Conservation (phyloP, 495 filamentous ascomycete genomes). For the Xylaria longipes region DNA sequence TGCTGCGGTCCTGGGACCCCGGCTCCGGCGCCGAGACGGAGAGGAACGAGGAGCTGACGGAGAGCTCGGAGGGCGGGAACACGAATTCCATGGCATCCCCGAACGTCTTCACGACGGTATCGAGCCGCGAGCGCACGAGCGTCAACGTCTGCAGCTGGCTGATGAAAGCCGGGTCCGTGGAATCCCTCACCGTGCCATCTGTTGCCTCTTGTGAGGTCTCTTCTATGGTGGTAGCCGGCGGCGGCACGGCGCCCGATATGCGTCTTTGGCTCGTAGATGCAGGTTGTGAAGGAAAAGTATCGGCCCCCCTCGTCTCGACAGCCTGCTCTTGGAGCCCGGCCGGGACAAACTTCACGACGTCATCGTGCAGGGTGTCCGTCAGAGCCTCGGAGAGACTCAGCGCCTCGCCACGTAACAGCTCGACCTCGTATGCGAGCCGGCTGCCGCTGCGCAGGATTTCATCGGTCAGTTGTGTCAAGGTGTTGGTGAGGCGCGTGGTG, state of each 20-base stretch:
- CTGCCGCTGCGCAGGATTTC: slow-evolving; percentile 89
- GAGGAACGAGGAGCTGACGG: slow-evolving; percentile 75
- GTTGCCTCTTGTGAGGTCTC: slow-evolving; percentile 12
- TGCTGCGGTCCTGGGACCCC: slow-evolving; percentile 64
- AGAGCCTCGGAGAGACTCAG: slow-evolving; percentile 77
- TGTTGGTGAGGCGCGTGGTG: slow-evolving; percentile 80
- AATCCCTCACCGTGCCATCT: not conserved
- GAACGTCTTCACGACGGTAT: slow-evolving; percentile 86
- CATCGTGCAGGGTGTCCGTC: slow-evolving; percentile 69
- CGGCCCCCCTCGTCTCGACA: slow-evolving; percentile 26
- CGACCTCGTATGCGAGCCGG: slow-evolving; percentile 91
- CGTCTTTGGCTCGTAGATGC: slow-evolving; percentile 37
- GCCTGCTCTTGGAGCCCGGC: slow-evolving; percentile 47
- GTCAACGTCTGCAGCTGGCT: slow-evolving; percentile 80
- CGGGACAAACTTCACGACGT: slow-evolving; percentile 73
- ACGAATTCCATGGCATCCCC: slow-evolving; percentile 94
- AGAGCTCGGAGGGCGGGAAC: slow-evolving; percentile 79
- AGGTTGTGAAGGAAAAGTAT: slow-evolving; percentile 13
- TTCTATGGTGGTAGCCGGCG: slow-evolving; percentile 28
- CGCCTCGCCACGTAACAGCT: slow-evolving; percentile 87
- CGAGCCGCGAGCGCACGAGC: slow-evolving; percentile 78
- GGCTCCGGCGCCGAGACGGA: slow-evolving; percentile 80
- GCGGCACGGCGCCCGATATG: slow-evolving; percentile 31
- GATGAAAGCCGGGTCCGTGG: slow-evolving; percentile 71
- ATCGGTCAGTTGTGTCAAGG: slow-evolving; percentile 86